Base-by-base conservation (phyloP, 768 basidiomycete genomes). In the Dendrothele bispora region DNA sequence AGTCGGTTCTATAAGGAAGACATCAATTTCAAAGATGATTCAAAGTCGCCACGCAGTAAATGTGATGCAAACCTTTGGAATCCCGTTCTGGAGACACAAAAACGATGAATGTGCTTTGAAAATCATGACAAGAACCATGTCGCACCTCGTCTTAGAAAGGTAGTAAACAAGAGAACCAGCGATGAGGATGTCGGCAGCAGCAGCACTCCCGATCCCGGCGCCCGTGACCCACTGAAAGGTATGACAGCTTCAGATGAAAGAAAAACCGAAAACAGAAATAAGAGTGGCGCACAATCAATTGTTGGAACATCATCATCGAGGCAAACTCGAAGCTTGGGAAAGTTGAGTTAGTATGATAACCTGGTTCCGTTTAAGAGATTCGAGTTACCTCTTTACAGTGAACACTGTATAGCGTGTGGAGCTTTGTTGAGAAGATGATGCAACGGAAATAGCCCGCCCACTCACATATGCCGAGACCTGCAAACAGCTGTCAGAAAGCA, bases 131-230 rank as follows among this genome's bases (percentile, higher is more conserved):
- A 39, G 20, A 20, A 12, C 39, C 46, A 32, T 48, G n/a, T 44
- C 40, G 47, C 75, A 71, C 15, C 77, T 77, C n/a, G 77, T 78
- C 55, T 65, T 68, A n/a, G 65, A 68, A 39, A 80, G 62, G 48
- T 72, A 76, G 52, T 72, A 78, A 54, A 74, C 77, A 45, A 80
- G 67, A 12, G 74, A 62, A 39, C 62, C 49, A 3, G 78, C 79
- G 39, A 79, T 78, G 48, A 77, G 63, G 48, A 77, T 64, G 53
- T 79, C 78, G 8, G 75, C 71, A 14, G 70, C 70, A n/a, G 74
- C 73, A 21, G 75, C 74, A 46, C 73, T 70, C 27, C 74, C 72
- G 39, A 75, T 61, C 1, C 77, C 79, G 21, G 68, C 53, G 52
- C 70, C 73, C 7, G 77, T 74, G 12, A 80, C 69, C 79, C 78